Conservation (phyloP, 2,329 filamentous ascomycete genomes). For the Parastagonospora nodorum region DNA sequence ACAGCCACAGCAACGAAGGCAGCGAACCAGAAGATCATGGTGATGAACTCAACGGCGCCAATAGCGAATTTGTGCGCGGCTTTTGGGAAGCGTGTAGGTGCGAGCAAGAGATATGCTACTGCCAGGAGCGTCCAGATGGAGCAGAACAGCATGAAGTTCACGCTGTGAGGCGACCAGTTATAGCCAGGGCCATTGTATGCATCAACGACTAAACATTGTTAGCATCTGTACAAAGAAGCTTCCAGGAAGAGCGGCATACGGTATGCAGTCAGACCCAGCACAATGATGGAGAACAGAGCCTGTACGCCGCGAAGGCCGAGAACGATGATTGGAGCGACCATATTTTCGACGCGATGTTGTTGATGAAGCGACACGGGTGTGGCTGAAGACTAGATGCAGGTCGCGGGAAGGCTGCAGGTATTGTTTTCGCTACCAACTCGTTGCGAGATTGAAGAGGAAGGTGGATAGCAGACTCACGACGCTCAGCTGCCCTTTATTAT, state of each 20-base stretch:
- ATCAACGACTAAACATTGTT: constrained; percentile 51
- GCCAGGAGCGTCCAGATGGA: constrained; percentile 73
- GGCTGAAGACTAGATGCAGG: constrained; percentile 3
- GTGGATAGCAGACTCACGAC: neutral
- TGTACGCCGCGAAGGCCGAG: constrained; percentile 71
- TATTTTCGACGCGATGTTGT: constrained; percentile 8
- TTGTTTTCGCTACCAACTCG: neutral
- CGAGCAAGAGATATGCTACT: constrained; percentile 72
- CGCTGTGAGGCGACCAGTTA: constrained; percentile 57
- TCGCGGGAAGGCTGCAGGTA: neutral
- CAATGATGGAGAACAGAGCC: constrained; percentile 72
- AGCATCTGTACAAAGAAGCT: neutral
- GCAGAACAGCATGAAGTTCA: constrained; percentile 82
- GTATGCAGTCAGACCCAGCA: constrained; percentile 78
- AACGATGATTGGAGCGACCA: constrained; percentile 49
- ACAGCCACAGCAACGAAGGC: constrained; percentile 79
- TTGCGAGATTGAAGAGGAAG: neutral
- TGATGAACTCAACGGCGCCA: constrained; percentile 71
- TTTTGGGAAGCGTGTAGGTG: constrained; percentile 64
- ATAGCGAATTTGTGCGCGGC: constrained; percentile 71
- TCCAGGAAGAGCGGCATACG: constrained; percentile 55
- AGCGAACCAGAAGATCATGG: constrained; percentile 90
- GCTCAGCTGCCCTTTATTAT: constrained; percentile 13
- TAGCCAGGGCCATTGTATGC: constrained; percentile 51
- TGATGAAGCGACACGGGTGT: constrained; percentile 1